Conservation (phyloP, 768 basidiomycete species). For the Calvatia gigantea region DNA sequence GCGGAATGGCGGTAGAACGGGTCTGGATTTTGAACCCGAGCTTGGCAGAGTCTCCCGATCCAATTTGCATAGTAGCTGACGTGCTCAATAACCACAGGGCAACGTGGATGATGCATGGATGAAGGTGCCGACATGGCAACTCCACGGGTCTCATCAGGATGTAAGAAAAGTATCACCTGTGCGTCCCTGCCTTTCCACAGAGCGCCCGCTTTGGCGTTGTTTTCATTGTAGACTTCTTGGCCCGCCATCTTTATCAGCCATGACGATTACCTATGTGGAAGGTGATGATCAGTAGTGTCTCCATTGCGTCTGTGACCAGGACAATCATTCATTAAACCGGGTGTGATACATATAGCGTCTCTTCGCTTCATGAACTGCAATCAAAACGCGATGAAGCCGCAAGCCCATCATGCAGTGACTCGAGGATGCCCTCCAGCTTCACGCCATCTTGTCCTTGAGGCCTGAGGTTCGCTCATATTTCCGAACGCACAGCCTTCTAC, state of each 20-base stretch:
- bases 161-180: not conserved
- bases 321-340: not conserved
- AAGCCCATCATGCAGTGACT: not conserved
- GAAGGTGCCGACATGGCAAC: not conserved
- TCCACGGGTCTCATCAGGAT: not conserved
- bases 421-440: not conserved
- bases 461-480: not conserved
- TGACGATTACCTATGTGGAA: not conserved
- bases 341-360: not conserved
- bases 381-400: slow-evolving; percentile 9
- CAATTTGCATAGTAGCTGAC: not conserved
- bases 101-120: slow-evolving; percentile 12
- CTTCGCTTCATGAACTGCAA: slow-evolving; percentile 1
- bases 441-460: not conserved
- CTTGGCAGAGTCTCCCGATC: slow-evolving; percentile 3
- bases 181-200: not conserved
- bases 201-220: not conserved
- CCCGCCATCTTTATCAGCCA: not conserved
- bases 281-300: not conserved
- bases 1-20: not conserved
- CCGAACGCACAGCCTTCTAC: not conserved
- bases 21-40: not conserved
- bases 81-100: not conserved
- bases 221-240: not conserved
- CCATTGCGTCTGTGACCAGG: not conserved